These are phyloP conservation scores for Colletotrichum camelliae DNA, from an alignment of 2,329 filamentous ascomycete genomes.

Conservation along the genomic window DNA sequence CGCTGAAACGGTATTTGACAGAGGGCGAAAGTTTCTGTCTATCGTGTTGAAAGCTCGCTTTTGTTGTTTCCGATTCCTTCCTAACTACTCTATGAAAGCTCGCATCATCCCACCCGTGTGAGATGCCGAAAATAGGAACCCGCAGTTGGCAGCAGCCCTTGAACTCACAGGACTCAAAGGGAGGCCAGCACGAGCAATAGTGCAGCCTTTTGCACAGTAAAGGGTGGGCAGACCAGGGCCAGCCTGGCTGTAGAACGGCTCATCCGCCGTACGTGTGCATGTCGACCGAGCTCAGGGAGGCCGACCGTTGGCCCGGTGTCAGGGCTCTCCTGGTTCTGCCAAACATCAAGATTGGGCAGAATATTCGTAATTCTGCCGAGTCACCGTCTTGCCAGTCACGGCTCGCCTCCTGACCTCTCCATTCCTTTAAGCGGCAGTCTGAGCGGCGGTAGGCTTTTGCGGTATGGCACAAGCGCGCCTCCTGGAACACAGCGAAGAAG, in stretches of 20 bases:
- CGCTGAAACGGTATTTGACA: conserved; percentile 16
- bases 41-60: background rate
- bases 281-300: background rate
- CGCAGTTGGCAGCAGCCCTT: background rate
- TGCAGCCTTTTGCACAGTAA: background rate
- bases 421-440: conserved; percentile 2
- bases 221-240: background rate
- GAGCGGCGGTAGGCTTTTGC: background rate
- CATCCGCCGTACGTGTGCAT: background rate
- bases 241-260: background rate
- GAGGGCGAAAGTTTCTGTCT: background rate
- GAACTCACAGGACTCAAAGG: background rate
- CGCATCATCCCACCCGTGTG: background rate
- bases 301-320: background rate
- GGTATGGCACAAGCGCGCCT: background rate
- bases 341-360: background rate
- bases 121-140: conserved; percentile 16
- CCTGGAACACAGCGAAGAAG: background rate
- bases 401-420: background rate
- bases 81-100: no score
- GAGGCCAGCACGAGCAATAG: background rate
- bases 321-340: background rate
- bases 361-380: background rate
- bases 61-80: no score
- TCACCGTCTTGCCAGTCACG: background rate